These are phyloP conservation scores for Aspergillus sclerotioniger DNA, from an alignment of 495 filamentous ascomycete genomes.

Conservation along the genomic window DNA sequence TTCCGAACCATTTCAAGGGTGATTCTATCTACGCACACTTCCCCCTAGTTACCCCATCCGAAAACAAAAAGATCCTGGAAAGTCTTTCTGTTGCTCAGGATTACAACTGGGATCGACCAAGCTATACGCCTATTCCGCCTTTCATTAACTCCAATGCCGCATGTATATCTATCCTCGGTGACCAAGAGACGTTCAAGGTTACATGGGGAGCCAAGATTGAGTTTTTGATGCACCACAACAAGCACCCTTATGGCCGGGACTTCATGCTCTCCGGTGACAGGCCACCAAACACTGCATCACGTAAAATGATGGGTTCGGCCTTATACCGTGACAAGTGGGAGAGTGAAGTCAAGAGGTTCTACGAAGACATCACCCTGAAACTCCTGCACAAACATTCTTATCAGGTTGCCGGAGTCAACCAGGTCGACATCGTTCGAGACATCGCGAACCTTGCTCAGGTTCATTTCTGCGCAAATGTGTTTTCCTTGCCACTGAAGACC, in stretches of 20 bases:
- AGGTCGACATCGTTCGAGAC: slow-evolving; percentile 63
- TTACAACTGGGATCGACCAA: slow-evolving; percentile 53
- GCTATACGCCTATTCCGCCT: slow-evolving; percentile 26
- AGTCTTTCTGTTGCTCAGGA: slow-evolving; percentile 42
- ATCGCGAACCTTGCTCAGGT: slow-evolving; percentile 60
- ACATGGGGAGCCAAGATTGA: slow-evolving; percentile 55
- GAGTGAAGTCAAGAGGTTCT: slow-evolving; percentile 49
- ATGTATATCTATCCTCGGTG: slow-evolving; percentile 44
- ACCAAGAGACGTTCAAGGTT: slow-evolving; percentile 54
- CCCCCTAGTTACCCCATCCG: slow-evolving; percentile 55
- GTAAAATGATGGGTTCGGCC: slow-evolving; percentile 45
- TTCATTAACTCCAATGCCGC: slow-evolving; percentile 51
- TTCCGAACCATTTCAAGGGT: slow-evolving; percentile 57
- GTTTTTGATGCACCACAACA: slow-evolving; percentile 43
- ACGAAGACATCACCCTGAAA: slow-evolving; percentile 50
- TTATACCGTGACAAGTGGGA: slow-evolving; percentile 53
- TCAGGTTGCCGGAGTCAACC: slow-evolving; percentile 51
- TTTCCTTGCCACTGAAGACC: slow-evolving; percentile 62
- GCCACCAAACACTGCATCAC: slow-evolving; percentile 44
- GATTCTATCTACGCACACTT: slow-evolving; percentile 60
- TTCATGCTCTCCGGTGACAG: slow-evolving; percentile 57
- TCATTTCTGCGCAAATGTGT: slow-evolving; percentile 60
- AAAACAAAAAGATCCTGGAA: slow-evolving; percentile 51
- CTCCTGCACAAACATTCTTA: slow-evolving; percentile 50
- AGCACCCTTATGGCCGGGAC: slow-evolving; percentile 42